Percentiles rank a stretch among this genome's conserved stretches.
Evolutionary conservation across 2,329 filamentous ascomycete species (phyloP).

Genomic region (Cadophora gregata): DNA sequence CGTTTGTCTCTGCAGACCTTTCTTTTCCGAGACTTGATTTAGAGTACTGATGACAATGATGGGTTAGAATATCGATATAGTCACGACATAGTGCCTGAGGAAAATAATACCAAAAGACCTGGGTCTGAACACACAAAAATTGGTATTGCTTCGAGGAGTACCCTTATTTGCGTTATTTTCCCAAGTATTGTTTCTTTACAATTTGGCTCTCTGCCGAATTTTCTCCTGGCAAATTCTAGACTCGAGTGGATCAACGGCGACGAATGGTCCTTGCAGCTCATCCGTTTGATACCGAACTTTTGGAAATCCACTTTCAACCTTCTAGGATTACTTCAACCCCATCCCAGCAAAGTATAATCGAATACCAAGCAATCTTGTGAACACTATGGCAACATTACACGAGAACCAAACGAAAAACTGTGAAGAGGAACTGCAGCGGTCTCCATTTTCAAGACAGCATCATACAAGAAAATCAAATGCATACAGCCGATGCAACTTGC

Average conservation of each 20-base stretch:
- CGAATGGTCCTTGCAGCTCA: not conserved
- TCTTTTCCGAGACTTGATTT: not conserved
- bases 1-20: not conserved
- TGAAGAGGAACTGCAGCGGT: not conserved
- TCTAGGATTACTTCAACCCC: too few species aligned
- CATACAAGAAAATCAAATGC: too few species aligned
- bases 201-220: too few species aligned
- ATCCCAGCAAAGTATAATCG: not conserved
- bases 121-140: too few species aligned
- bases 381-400: not conserved
- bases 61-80: not conserved
- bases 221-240: too few species aligned
- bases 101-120: too few species aligned
- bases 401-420: not conserved
- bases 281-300: not conserved
- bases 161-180: too few species aligned
- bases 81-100: not conserved
- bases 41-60: not conserved
- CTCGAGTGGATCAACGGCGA: too few species aligned
- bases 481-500: not conserved
- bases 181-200: too few species aligned
- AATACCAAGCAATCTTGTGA: not conserved
- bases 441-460: not conserved
- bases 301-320: not conserved
- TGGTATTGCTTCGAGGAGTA: too few species aligned